phyloP scores from a whole-genome alignment of 192 early-diverging fungal species.

The Dissophora globulifera region DNA sequence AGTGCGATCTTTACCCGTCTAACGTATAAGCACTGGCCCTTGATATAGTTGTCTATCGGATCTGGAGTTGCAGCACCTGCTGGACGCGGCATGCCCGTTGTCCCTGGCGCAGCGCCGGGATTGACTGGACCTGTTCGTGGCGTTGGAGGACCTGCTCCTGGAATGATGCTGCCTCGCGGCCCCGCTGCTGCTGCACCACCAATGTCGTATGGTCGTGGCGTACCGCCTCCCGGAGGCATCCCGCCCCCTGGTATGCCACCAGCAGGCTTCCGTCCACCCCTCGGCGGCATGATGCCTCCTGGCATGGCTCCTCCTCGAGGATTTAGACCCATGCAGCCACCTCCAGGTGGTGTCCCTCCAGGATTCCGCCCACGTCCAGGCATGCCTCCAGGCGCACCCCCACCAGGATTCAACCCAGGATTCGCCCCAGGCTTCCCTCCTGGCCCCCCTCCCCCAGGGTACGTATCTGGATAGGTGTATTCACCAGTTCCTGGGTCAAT shows the following conservation, averaged over 20 bases:
- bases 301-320: conserved; percentile 65
- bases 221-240: conserved; percentile 66
- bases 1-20: not conserved
- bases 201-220: conserved; percentile 80
- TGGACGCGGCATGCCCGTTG: conserved; percentile 72
- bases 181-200: conserved; percentile 75
- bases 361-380: conserved; percentile 70
- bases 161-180: conserved; percentile 88
- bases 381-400: conserved; percentile 61
- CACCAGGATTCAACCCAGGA: conserved; percentile 54
- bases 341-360: conserved; percentile 58
- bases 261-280: conserved; percentile 44
- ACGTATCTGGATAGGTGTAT: too few species aligned
- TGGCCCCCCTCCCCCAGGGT: conserved; percentile 56
- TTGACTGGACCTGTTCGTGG: conserved; percentile 93
- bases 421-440: conserved; percentile 57
- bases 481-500: too few species aligned
- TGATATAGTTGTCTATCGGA: conserved; percentile 31
- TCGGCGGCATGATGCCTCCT: conserved; percentile 50
- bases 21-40: not conserved
- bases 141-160: conserved; percentile 93
- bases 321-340: conserved; percentile 58
- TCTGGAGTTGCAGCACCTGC: conserved; percentile 28
- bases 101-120: conserved; percentile 64
- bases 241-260: conserved; percentile 70